Conservation (phyloP, 495 filamentous ascomycete genomes). For the Penicillium dipodomyicola region DNA sequence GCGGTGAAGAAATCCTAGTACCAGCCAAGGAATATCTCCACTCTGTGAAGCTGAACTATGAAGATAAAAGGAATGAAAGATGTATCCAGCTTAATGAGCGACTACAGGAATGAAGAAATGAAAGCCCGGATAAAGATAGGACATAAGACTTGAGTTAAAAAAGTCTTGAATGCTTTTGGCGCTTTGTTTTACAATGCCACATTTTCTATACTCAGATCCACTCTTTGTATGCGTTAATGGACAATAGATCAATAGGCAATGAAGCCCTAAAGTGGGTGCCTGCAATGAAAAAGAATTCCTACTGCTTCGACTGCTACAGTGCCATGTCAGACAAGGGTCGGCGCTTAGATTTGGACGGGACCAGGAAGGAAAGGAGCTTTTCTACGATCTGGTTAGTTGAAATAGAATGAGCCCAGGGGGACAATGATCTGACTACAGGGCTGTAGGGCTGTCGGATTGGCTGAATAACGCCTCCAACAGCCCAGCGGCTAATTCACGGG, state of each 20-base stretch:
- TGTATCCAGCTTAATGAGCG: neutral
- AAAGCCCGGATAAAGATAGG: neutral
- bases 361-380: neutral
- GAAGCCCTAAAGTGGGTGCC: neutral
- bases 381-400: neutral
- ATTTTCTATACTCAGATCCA: neutral
- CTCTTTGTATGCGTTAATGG: neutral
- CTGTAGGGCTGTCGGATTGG: slow-evolving; percentile 4
- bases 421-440: neutral
- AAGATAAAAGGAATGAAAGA: neutral
- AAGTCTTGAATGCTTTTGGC: neutral
- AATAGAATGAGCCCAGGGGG: neutral
- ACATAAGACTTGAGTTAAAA: neutral
- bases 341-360: neutral
- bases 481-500: slow-evolving; percentile 7
- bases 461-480: neutral
- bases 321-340: slow-evolving; percentile 14
- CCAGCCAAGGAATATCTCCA: slow-evolving; percentile 8
- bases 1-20: slow-evolving; percentile 2
- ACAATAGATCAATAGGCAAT: slow-evolving; percentile 3
- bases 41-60: neutral
- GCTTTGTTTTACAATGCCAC: slow-evolving; percentile 6
- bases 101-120: neutral
- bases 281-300: neutral
- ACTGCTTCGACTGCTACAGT: slow-evolving; percentile 7